These are phyloP conservation scores for Acephala macrosclerotiorum DNA, from an alignment of 2,329 filamentous ascomycete genomes.

Conservation along the genomic window DNA sequence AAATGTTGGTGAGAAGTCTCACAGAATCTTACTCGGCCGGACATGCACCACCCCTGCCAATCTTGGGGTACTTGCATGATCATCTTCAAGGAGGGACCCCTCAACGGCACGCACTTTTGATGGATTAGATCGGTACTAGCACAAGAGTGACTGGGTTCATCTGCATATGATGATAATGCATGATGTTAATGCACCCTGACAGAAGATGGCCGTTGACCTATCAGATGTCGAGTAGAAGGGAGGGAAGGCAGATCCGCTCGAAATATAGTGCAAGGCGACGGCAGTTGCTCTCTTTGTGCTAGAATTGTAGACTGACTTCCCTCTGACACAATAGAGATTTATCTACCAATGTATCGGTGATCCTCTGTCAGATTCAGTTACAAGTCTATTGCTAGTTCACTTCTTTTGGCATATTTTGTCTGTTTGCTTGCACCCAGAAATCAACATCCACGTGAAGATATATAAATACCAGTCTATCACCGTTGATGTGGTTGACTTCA, in stretches of 20 bases:
- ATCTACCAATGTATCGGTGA: conserved; percentile 6
- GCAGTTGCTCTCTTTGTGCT: background rate
- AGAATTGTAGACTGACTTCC: background rate
- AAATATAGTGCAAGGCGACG: background rate
- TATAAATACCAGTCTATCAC: background rate
- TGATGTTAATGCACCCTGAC: conserved; percentile 32
- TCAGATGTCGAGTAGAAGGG: conserved; percentile 8
- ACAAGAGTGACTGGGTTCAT: conserved; percentile 18
- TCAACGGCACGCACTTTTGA: conserved; percentile 23
- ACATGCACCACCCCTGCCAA: conserved; percentile 5
- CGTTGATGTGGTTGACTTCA: background rate
- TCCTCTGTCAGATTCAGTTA: background rate
- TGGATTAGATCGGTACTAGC: conserved; percentile 16
- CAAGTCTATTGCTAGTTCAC: background rate
- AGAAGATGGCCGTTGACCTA: conserved; percentile 23
- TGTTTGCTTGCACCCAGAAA: background rate
- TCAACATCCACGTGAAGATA: background rate
- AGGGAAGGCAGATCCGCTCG: conserved; percentile 3
- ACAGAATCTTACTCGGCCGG: background rate
- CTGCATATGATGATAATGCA: conserved; percentile 30
- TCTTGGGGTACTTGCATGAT: conserved; percentile 27
- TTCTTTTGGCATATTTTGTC: background rate
- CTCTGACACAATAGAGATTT: conserved; percentile 19
- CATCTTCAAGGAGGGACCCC: conserved; percentile 20
- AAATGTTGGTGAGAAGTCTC: conserved; percentile 2